Evolutionary conservation across 768 basidiomycete species (phyloP).

Genomic region (Calocera cornea): DNA sequence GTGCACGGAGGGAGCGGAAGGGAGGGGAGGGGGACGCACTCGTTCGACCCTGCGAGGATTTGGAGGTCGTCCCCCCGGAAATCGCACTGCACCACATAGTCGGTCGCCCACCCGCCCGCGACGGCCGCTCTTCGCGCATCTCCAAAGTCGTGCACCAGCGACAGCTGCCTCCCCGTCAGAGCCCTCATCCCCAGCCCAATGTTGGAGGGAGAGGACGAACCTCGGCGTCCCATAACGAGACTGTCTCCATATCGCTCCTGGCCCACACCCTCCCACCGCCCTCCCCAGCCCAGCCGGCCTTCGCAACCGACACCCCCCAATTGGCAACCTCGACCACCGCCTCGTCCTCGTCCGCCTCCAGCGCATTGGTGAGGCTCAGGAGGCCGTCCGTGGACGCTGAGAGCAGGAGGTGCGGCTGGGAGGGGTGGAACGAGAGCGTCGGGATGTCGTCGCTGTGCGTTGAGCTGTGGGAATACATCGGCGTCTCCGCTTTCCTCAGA

Average conservation of each 20-base stretch:
- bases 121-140: conserved; percentile 13
- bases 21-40: not conserved
- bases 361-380: conserved; percentile 33
- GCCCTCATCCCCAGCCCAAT: not conserved
- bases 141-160: conserved; percentile 15
- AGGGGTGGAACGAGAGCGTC: conserved; percentile 43
- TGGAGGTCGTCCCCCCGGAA: not conserved
- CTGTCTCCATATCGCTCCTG: conserved; percentile 89
- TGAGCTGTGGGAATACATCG: conserved; percentile 61
- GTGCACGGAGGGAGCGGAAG: conserved; percentile 4
- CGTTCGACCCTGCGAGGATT: conserved; percentile 8
- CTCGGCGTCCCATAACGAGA: conserved; percentile 69
- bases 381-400: conserved; percentile 79
- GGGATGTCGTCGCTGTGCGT: conserved; percentile 94
- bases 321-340: conserved; percentile 69
- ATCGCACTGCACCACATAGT: conserved; percentile 18
- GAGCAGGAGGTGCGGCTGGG: conserved; percentile 35
- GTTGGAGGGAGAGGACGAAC: conserved; percentile 24
- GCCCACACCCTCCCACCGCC: conserved; percentile 52
- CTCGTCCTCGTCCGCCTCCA: conserved; percentile 78
- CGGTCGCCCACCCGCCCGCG: conserved; percentile 15
- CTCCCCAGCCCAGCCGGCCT: conserved; percentile 44
- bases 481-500: conserved; percentile 57
- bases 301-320: conserved; percentile 68
- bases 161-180: conserved; percentile 9